Base-by-base conservation (phyloP, 2,329 filamentous ascomycete species). In the Sclerotinia subarctica region DNA sequence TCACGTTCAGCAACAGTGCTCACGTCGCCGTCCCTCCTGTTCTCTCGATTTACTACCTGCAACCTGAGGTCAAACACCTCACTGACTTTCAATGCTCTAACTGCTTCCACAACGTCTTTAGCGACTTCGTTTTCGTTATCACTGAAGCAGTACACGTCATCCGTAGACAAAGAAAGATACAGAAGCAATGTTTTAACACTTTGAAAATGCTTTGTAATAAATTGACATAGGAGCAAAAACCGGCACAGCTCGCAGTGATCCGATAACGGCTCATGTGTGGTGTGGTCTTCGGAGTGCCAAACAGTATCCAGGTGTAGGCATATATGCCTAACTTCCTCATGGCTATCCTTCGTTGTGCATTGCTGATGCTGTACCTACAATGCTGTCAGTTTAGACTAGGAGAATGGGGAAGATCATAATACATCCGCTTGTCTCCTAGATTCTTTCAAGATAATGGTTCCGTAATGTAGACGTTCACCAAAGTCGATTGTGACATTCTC, bases 121-220 rank as follows among this genome's bases (percentile, higher is more conserved):
- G 59, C 46, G 21, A 38, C 32, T 24, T 38, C 7, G 2, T 19
- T 15, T 6, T 5, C 6, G 46, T 51, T 51, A 0, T 11, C 6
- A 5, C 5, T 10, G 11, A 62, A 62, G 21, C 26, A 38, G 13
- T 26, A 8, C 32, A 51, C 24, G 5, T 13, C n/a, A 17, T 38
- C 46, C 26, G n/a, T 38, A 10, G 59, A 3, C 32, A 62, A 38
- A 11, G 46, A 51, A 0, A 62, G 1, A 32, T 26, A 62, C 4
- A 62, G 15, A 21, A 62, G 21, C 17, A 62, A 26, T 21, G 59
- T 51, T 32, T 62, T 38, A 5, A 62, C 46, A n/a, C 15, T 26
- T 38, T 13, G 59, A 51, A 62, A 62, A 49, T 62, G 59, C 59
- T 62, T 21, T 17, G 21, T 19, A n/a, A 62, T 51, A 15, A 62